Conservation (phyloP, 768 basidiomycete genomes). For the Boletus edulis region DNA sequence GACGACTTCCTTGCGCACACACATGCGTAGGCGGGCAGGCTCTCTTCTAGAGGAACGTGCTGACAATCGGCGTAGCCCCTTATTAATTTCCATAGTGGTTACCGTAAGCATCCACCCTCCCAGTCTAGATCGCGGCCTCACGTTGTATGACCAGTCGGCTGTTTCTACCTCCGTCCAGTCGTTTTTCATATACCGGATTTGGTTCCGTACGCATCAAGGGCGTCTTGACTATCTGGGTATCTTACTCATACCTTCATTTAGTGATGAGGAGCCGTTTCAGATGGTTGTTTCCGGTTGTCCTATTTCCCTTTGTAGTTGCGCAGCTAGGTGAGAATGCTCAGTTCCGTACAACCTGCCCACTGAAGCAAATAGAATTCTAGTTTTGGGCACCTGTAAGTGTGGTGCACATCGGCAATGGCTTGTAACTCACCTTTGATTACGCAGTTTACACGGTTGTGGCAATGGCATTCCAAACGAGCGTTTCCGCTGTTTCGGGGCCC, state of each 20-base stretch:
- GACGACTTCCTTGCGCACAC: slow-evolving; percentile 4
- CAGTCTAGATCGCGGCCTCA: slow-evolving; percentile 11
- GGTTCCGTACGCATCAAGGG: slow-evolving; percentile 14
- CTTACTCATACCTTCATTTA: neutral
- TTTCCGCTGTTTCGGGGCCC: slow-evolving; percentile 17
- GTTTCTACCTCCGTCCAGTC: slow-evolving; percentile 22
- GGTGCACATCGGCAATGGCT: neutral
- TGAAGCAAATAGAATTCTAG: slow-evolving; percentile 7
- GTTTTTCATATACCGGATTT: slow-evolving; percentile 28
- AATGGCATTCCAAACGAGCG: slow-evolving; percentile 13
- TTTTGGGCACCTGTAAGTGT: slow-evolving; percentile 15
- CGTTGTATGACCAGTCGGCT: slow-evolving; percentile 11
- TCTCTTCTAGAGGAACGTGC: neutral
- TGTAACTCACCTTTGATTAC: slow-evolving; percentile 2
- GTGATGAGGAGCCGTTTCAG: slow-evolving; percentile 14
- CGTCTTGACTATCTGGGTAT: neutral
- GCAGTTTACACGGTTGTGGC: slow-evolving; percentile 17
- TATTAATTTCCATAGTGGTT: slow-evolving; percentile 19
- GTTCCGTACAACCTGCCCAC: neutral
- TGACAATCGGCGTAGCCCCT: slow-evolving; percentile 16
- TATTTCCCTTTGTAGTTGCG: slow-evolving; percentile 17
- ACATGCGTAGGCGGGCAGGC: slow-evolving; percentile 20
- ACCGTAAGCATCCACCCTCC: slow-evolving; percentile 14
- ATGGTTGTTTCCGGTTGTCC: slow-evolving; percentile 17
- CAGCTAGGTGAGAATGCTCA: slow-evolving; percentile 13